phyloP scores from a whole-genome alignment of 805 yeast genomes.

The Pichia membranifaciens region DNA sequence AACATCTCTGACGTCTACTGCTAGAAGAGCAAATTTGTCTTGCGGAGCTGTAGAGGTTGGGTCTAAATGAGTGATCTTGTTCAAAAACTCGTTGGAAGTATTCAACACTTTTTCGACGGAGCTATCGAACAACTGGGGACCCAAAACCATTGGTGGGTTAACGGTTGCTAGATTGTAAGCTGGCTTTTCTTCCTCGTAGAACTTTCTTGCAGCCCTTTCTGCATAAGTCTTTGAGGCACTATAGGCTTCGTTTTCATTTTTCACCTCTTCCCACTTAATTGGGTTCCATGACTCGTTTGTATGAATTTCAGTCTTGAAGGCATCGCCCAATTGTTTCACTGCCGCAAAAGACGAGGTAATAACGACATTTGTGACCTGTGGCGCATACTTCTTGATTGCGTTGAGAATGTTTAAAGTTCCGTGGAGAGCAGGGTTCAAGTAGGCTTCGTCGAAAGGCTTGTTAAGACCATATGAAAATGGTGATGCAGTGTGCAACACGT shows the following conservation, averaged over 20 bases:
- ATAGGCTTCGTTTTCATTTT: conserved; percentile 31
- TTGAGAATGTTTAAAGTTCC: conserved; percentile 48
- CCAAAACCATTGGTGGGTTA: conserved; percentile 42
- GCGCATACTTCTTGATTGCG: conserved; percentile 38
- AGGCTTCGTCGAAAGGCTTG: conserved; percentile 41
- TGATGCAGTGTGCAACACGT: conserved; percentile 47
- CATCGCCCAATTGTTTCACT: conserved; percentile 19
- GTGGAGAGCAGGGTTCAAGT: conserved; percentile 50
- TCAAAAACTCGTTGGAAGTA: conserved; percentile 34
- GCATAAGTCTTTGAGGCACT: conserved; percentile 47
- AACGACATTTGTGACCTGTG: conserved; percentile 43
- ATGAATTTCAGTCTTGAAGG: conserved; percentile 9
- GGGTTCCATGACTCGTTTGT: conserved; percentile 37
- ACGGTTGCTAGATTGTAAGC: conserved; percentile 37
- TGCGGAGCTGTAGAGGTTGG: conserved; percentile 19
- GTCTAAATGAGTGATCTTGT: conserved; percentile 19
- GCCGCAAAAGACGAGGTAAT: conserved; percentile 52
- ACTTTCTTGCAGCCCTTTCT: conserved; percentile 54
- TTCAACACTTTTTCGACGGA: conserved; percentile 31
- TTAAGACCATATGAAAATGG: conserved; percentile 38
- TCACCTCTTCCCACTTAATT: conserved; percentile 28
- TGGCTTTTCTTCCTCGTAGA: conserved; percentile 35
- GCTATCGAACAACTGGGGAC: conserved; percentile 44
- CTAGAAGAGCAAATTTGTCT: conserved; percentile 26
- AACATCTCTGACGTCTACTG: conserved; percentile 57